A percentile compares a stretch with the other conserved stretches of the same genome.
phyloP scores from a whole-genome alignment of 441 rosid species.

The Pelargonium australe region DNA sequence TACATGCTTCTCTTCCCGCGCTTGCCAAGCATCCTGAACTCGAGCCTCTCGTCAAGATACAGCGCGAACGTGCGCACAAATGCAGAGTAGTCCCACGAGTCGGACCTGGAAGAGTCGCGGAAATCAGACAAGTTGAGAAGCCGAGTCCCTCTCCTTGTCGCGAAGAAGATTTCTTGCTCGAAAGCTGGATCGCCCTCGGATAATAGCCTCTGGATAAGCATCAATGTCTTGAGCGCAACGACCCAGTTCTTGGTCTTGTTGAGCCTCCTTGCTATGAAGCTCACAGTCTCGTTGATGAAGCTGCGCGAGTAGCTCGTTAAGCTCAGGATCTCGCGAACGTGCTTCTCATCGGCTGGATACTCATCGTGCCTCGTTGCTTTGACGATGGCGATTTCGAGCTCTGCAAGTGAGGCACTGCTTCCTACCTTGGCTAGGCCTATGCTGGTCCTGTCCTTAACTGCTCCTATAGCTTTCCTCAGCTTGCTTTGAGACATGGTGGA shows the following conservation, averaged over 20 bases:
- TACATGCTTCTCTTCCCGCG: constrained; percentile 50
- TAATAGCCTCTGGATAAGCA: constrained; percentile 55
- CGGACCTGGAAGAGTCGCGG: constrained; percentile 43
- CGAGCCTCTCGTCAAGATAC: constrained; percentile 75
- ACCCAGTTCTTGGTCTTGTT: constrained; percentile 83
- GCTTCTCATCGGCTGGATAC: constrained; percentile 65
- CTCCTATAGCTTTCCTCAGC: neutral
- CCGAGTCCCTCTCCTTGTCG: constrained; percentile 77
- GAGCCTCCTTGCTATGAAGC: constrained; percentile 53
- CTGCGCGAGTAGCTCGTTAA: constrained; percentile 59
- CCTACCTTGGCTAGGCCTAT: constrained; percentile 79
- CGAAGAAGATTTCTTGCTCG: constrained; percentile 83
- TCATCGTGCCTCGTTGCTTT: constrained; percentile 86
- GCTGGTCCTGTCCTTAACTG: constrained; percentile 28
- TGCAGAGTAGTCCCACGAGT: constrained; percentile 81
- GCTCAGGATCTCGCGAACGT: constrained; percentile 63
- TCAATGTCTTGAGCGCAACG: constrained; percentile 71
- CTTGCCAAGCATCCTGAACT: constrained; percentile 58
- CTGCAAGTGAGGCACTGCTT: constrained; percentile 52
- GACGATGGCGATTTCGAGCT: constrained; percentile 77
- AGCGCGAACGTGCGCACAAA: constrained; percentile 69
- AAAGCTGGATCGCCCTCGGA: constrained; percentile 61
- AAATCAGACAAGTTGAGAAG: constrained; percentile 86
- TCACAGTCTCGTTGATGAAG: constrained; percentile 49
- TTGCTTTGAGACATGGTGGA: neutral